These are phyloP conservation scores for Berberis vulgaris DNA, from an alignment of 164 flowering plant species.

Conservation along the genomic window DNA sequence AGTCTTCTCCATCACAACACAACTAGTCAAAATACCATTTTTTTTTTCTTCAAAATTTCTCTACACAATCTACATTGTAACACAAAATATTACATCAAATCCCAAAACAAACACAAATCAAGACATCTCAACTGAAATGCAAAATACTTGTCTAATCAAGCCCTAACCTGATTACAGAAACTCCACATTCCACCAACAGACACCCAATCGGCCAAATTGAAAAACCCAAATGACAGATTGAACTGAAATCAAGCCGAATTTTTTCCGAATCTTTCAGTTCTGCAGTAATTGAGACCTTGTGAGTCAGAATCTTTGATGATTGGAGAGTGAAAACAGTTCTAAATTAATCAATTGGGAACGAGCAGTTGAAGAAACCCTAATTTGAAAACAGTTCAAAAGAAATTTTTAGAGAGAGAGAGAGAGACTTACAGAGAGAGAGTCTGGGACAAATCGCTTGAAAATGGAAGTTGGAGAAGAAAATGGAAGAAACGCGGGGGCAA, in stretches of 20 bases:
- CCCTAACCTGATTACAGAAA: neutral
- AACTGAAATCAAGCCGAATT: neutral
- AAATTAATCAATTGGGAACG: too few relatives aligned
- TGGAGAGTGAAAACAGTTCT: neutral
- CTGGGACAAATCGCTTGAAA: neutral
- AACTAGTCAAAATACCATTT: too few relatives aligned
- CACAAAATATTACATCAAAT: neutral
- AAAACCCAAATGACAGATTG: too few relatives aligned
- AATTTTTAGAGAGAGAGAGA: too few relatives aligned
- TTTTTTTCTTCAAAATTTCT: too few relatives aligned
- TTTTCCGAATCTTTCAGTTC: neutral
- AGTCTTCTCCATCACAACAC: too few relatives aligned
- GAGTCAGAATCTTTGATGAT: neutral
- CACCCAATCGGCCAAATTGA: too few relatives aligned
- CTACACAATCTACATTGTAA: too few relatives aligned
- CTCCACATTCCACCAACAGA: neutral
- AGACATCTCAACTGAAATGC: neutral
- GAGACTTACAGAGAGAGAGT: too few relatives aligned
- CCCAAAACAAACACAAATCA: neutral
- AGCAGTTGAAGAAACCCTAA: neutral
- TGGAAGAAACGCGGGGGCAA: slow-evolving; percentile 2
- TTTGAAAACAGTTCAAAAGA: too few relatives aligned
- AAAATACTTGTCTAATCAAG: too few relatives aligned
- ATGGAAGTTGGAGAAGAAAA: neutral
- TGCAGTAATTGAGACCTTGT: neutral